Evolutionary conservation across 768 basidiomycete species (phyloP).

Genomic region (Exsudoporus frostii): DNA sequence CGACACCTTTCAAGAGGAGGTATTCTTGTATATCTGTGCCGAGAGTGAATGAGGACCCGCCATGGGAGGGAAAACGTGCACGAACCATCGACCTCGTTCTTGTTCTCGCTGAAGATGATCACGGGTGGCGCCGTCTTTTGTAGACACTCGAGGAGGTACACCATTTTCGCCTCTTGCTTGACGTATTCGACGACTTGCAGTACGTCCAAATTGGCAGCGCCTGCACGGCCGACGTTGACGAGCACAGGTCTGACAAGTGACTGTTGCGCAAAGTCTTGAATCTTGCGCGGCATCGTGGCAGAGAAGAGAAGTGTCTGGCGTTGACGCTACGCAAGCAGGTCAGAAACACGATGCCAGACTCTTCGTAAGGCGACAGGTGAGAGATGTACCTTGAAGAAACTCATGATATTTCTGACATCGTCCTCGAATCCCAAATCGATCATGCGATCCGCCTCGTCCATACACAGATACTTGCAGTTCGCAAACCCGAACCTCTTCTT

Average conservation of each 20-base stretch:
- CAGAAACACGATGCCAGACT: neutral
- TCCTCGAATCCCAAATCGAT: slow-evolving; percentile 99
- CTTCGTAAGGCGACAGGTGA: neutral
- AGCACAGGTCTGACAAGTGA: slow-evolving; percentile 93
- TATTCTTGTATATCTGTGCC: slow-evolving; percentile 96
- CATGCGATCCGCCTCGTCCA: slow-evolving; percentile 99
- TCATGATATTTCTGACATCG: slow-evolving; percentile 98
- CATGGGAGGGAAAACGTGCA: neutral
- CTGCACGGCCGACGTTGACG: slow-evolving; percentile 97
- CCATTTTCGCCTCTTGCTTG: slow-evolving; percentile 99
- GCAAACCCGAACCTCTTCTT: slow-evolving; percentile 91
- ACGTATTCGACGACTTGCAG: slow-evolving; percentile 97
- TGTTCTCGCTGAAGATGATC: slow-evolving; percentile 97
- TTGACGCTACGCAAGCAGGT: slow-evolving; percentile 60
- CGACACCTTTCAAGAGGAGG: slow-evolving; percentile 91
- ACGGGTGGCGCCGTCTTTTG: slow-evolving; percentile 99
- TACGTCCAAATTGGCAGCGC: slow-evolving; percentile 95
- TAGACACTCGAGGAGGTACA: slow-evolving; percentile 93
- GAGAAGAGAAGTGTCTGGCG: slow-evolving; percentile 96
- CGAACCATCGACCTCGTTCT: slow-evolving; percentile 99
- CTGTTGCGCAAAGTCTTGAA: slow-evolving; percentile 97
- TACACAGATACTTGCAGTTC: slow-evolving; percentile 93
- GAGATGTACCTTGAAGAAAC: slow-evolving; percentile 83
- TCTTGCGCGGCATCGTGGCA: slow-evolving; percentile 98
- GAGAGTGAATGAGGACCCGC: neutral